Evolutionary conservation across 805 yeast species (phyloP), one percentile per base, ranked within the genome.

Genomic region (Monosporozyma yasuniensis): DNA sequence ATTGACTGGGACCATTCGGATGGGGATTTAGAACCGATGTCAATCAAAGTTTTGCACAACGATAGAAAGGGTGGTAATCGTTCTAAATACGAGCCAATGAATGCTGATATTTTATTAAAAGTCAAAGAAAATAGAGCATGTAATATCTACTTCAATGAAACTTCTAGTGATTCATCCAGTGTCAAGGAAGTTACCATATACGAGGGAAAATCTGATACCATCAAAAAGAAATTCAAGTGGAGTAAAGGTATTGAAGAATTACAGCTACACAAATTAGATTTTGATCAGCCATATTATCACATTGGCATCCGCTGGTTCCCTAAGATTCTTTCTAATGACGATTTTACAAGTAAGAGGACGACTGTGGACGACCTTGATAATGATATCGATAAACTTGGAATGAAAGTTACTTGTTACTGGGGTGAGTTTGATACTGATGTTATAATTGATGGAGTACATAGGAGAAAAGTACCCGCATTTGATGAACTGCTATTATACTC

Each of bases 251-350:
- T 87, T 47, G 80, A 81, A 53, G 74, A 75, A 52, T 58, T 85
- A 4, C 79, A 78, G 47, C 60, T 88, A 50, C 85, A 84, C 64
- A 86, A 83, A 60, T 66, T 83, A 25, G 72, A 75, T 56, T 82
- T 87, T 81, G 70, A 75, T 4, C 72, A 72, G 46, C 58, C 71
- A 1, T 59, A 57, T 6, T 83, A 78, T 59, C 85, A 76, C 54
- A 52, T 87, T 42, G 85, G 83, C 2, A 56, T 87, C 46, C 85
- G 85, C 60, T 87, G 95, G 95, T 70, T 84, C 32, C 95, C 95
- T 4, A 74, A 74, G 48, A 68, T 76, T 57, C 68, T 75, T 12
- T 16, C 53, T 8, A 72, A 73, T 27, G 80, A 72, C 42, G 65
- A 64, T n/a, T 39, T 21, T 22, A 39, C 25, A 10, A 39, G 42